Evolutionary conservation across 1,284 basidiomycete genomes (phyloP), one percentile per base, ranked within the genome.

Genomic region (Sanghuangporus baumii): DNA sequence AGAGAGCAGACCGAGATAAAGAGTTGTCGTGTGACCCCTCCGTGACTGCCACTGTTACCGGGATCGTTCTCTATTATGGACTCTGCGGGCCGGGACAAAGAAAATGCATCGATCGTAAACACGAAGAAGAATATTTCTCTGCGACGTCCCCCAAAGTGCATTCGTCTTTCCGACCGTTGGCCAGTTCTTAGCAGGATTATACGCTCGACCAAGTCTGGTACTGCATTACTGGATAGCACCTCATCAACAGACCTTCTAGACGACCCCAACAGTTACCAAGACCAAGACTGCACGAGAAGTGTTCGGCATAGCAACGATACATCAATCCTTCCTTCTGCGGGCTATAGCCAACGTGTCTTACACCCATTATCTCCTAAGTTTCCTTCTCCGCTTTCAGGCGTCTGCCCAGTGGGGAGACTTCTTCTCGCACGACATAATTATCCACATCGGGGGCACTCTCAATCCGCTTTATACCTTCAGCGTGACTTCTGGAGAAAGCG

Each of bases 131-230:
- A 23, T 6, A 16, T n/a, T 18, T 34, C 23, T 26, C 16, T 34
- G 6, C 56, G 61, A 6, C 61, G 61, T 34, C 23, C 60, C 14
- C 14, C 34, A 4, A 62, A 62, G 23, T 55, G 37, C 18, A 57
- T 16, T 34, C 58, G 62, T 16, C 34, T 64, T n/a, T 60, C 58
- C 34, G 59, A 64, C 34, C 58, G 62, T n/a, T 64, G 62, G 62
- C 62, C 62, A 14, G 59, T 60, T 36, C 54, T 64, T 43, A 60
- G 55, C 41, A 64, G 40, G 41, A 60, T 64, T n/a, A 64, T 64
- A 18, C 58, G 59, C 20, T 46, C 41, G 12, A 52, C 16, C 20
- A 64, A 60, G 47, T 5, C 52, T 9, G 36, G 20, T 20, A 50
- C n/a, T 7, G 14, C 52, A 23, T 14, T 51, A 23, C 43, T n/a